phyloP scores from a whole-genome alignment of 176 grass and related monocot species.

The Zoysia pacifica region DNA sequence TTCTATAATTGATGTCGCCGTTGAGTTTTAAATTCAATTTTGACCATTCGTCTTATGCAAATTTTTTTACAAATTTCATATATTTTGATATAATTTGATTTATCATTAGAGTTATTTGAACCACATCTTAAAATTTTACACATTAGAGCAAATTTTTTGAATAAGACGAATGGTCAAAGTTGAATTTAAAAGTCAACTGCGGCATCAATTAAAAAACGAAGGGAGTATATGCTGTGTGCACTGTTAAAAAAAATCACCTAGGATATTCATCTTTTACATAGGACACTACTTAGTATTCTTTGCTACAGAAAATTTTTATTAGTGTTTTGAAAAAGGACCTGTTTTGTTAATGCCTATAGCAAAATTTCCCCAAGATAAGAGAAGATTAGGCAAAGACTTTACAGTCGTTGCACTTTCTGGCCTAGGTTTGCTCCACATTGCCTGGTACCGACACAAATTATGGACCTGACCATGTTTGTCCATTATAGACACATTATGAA shows the following conservation, averaged over 20 bases:
- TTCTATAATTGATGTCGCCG: too few species aligned
- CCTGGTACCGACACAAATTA: slow-evolving; percentile 73
- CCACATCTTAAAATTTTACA: too few species aligned
- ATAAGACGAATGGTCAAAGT: too few species aligned
- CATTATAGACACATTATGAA: slow-evolving; percentile 76
- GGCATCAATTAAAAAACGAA: too few species aligned
- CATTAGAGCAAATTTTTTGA: too few species aligned
- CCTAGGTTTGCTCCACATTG: slow-evolving; percentile 87
- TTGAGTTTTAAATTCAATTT: too few species aligned
- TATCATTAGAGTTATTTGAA: too few species aligned
- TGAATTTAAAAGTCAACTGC: too few species aligned
- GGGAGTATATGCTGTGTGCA: not conserved
- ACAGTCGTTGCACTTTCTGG: slow-evolving; percentile 88
- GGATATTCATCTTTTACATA: not conserved
- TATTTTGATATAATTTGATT: too few species aligned
- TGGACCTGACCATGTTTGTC: slow-evolving; percentile 58
- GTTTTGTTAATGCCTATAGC: not conserved
- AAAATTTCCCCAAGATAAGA: not conserved
- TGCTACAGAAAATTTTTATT: not conserved
- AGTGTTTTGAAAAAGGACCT: not conserved
- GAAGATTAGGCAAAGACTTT: slow-evolving; percentile 5
- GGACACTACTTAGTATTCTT: not conserved
- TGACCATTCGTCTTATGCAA: too few species aligned
- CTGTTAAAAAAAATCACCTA: not conserved
- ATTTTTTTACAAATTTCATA: too few species aligned